These are phyloP conservation scores for Nissolia schottii DNA, from an alignment of 306 rosid species.

Conservation along the genomic window DNA sequence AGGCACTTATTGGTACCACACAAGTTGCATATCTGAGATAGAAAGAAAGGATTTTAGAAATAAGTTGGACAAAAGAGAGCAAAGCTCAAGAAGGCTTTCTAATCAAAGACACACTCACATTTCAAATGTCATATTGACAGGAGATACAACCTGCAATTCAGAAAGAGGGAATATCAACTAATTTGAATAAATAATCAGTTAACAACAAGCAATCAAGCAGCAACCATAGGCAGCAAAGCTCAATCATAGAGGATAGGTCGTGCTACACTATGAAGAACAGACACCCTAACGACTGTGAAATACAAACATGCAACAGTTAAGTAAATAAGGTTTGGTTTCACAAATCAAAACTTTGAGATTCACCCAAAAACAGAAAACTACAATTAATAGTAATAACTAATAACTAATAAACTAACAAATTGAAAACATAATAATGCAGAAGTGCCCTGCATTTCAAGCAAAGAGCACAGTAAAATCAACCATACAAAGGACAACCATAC, in stretches of 20 bases:
- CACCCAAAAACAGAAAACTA: not conserved
- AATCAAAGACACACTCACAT: slow-evolving; percentile 51
- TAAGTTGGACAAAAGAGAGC: not conserved
- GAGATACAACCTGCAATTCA: slow-evolving; percentile 77
- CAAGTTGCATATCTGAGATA: slow-evolving; percentile 84
- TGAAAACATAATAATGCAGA: too few species aligned
- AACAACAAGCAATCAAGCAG: not conserved
- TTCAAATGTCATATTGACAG: slow-evolving; percentile 91
- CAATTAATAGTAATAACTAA: not conserved
- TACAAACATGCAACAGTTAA: not conserved
- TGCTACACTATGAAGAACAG: not conserved
- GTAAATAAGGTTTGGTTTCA: not conserved
- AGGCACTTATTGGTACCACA: slow-evolving; percentile 91
- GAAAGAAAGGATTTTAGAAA: slow-evolving; percentile 3
- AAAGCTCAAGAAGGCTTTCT: not conserved
- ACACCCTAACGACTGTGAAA: not conserved
- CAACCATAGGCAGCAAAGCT: not conserved
- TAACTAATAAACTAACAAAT: not conserved
- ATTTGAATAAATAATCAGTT: not conserved
- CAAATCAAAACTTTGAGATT: not conserved
- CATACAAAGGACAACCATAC: not conserved
- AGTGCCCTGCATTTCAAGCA: not conserved
- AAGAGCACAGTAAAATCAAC: not conserved
- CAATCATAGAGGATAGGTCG: not conserved
- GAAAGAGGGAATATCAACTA: slow-evolving; percentile 5